A percentile compares a stretch with the other conserved stretches of the same genome.
Conservation (phyloP, 2,329 filamentous ascomycete species). For the Arthroderma sp. region DNA sequence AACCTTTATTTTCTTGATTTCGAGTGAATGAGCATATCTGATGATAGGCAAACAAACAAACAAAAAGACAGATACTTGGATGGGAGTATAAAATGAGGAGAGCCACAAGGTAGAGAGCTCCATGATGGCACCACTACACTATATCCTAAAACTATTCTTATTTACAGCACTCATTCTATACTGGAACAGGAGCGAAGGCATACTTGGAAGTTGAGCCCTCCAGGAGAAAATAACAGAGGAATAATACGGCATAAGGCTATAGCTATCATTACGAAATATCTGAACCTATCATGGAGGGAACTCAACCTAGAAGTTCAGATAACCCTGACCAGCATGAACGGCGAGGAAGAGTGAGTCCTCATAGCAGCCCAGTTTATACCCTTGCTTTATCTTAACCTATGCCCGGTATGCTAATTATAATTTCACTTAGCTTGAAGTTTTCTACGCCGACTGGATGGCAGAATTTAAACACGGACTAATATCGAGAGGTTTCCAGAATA, state of each 20-base stretch:
- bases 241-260: background rate
- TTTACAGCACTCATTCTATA: background rate
- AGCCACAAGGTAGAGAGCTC: background rate
- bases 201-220: background rate
- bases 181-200: background rate
- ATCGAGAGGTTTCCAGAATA: constrained; percentile 11
- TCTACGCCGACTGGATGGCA: constrained; percentile 10
- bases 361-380: background rate
- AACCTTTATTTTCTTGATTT: background rate
- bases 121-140: background rate
- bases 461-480: background rate
- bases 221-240: too few relatives aligned
- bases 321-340: background rate
- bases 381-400: background rate
- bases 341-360: constrained; percentile 9
- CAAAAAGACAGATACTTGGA: background rate
- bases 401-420: background rate
- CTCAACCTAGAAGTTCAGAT: background rate
- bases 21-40: background rate
- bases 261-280: background rate
- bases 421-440: constrained; percentile 7
- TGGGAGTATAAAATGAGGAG: background rate
- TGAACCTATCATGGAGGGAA: background rate
- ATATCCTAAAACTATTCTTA: background rate
- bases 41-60: background rate